Percentiles rank a stretch among this genome's conserved stretches.
Conservation (phyloP, 805 yeast species). For the Pichia manshurica region DNA sequence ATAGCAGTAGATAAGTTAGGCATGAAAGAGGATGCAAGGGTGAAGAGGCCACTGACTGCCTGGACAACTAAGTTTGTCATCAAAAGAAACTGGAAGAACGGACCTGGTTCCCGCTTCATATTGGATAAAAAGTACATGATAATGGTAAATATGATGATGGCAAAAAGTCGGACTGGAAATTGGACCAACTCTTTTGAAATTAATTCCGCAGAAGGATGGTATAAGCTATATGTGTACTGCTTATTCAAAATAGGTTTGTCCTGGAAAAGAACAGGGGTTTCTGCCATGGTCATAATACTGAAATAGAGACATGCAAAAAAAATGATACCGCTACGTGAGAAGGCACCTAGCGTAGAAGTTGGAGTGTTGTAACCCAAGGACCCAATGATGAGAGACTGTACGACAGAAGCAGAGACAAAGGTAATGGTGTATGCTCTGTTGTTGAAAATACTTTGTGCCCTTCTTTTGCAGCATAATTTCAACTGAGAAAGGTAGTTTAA, state of each 20-base stretch:
- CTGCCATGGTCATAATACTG: conserved; percentile 57
- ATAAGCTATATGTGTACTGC: conserved; percentile 58
- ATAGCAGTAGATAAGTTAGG: conserved; percentile 52
- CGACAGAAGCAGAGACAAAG: conserved; percentile 45
- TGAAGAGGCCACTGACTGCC: conserved; percentile 47
- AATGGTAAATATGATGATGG: conserved; percentile 42
- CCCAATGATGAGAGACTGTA: conserved; percentile 55
- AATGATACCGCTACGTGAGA: conserved; percentile 57
- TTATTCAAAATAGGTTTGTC: conserved; percentile 60
- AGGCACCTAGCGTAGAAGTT: conserved; percentile 48
- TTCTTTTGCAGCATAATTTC: conserved; percentile 47
- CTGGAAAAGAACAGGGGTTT: conserved; percentile 52
- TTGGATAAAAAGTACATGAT: conserved; percentile 48
- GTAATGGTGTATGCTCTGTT: conserved; percentile 50
- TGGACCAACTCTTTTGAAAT: conserved; percentile 51
- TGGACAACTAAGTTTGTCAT: conserved; percentile 36
- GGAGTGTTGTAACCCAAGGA: conserved; percentile 52
- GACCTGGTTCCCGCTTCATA: conserved; percentile 47
- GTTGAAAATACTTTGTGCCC: conserved; percentile 48
- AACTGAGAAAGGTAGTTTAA: conserved; percentile 46
- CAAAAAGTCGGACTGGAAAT: conserved; percentile 49
- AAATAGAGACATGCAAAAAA: conserved; percentile 57
- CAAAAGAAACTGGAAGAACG: conserved; percentile 45
- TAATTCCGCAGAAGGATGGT: conserved; percentile 61
- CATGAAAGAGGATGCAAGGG: conserved; percentile 45